phyloP scores from a whole-genome alignment of 1,139 yeast genomes.

The Sugiyamaella sp. region DNA sequence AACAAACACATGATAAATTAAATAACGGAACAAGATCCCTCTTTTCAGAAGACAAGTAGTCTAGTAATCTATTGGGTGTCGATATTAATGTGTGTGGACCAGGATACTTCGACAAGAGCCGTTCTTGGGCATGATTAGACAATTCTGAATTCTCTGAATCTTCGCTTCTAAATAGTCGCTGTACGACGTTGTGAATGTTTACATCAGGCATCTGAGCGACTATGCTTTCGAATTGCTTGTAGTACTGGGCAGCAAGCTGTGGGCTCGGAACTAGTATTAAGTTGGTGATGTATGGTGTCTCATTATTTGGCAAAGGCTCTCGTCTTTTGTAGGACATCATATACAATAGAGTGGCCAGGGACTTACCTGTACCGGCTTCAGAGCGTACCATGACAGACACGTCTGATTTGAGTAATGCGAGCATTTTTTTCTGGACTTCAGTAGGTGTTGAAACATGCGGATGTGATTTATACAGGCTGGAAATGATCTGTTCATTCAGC shows the following conservation, averaged over 20 bases:
- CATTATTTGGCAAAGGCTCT: background rate
- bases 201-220: slow-evolving; percentile 54
- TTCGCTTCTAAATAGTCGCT: slow-evolving; percentile 74
- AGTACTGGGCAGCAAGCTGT: slow-evolving; percentile 76
- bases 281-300: slow-evolving; percentile 27
- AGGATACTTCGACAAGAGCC: slow-evolving; percentile 62
- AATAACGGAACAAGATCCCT: slow-evolving; percentile 27
- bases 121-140: slow-evolving; percentile 50
- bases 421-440: slow-evolving; percentile 39
- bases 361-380: slow-evolving; percentile 38
- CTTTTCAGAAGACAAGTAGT: slow-evolving; percentile 50
- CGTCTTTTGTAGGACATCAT: slow-evolving; percentile 27
- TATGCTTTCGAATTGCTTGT: slow-evolving; percentile 41
- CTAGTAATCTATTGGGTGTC: slow-evolving; percentile 86
- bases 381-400: slow-evolving; percentile 36
- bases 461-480: slow-evolving; percentile 20
- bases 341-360: slow-evolving; percentile 35
- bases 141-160: slow-evolving; percentile 62
- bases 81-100: slow-evolving; percentile 81
- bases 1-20: slow-evolving; percentile 29
- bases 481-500: slow-evolving; percentile 23
- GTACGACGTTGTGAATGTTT: slow-evolving; percentile 44
- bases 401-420: slow-evolving; percentile 38
- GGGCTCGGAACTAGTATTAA: slow-evolving; percentile 79
- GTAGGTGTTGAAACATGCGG: slow-evolving; percentile 33